A percentile compares a stretch with the other conserved stretches of the same genome.
Conservation (phyloP, 1,139 yeast species). For the Geotrichum europaeum region DNA sequence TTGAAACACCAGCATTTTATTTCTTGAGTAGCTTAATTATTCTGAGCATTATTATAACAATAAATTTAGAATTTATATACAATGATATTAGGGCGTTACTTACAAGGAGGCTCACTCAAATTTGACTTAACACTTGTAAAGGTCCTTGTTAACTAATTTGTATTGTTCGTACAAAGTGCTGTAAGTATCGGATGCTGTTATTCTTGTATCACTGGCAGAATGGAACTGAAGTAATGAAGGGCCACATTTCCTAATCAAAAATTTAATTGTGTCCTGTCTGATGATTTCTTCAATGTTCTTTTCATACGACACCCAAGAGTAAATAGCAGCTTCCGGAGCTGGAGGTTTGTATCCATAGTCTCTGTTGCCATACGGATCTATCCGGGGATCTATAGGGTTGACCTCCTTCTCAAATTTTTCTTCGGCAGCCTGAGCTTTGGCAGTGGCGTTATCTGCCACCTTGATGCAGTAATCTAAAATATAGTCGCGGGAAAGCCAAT, state of each 20-base stretch:
- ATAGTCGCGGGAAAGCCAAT: conserved; percentile 32
- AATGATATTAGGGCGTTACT: not conserved
- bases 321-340: conserved; percentile 25
- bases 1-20: too few species aligned
- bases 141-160: not conserved
- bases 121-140: not conserved
- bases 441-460: conserved; percentile 24
- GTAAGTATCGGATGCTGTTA: not conserved
- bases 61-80: not conserved
- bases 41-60: not conserved
- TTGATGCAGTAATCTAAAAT: conserved; percentile 29
- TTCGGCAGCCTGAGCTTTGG: not conserved
- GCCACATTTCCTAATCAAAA: conserved; percentile 30
- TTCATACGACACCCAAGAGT: conserved; percentile 30
- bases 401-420: not conserved
- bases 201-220: not conserved
- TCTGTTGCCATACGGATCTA: conserved; percentile 35
- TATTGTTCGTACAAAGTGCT: not conserved
- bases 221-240: conserved; percentile 18
- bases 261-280: conserved; percentile 27
- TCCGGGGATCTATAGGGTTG: conserved; percentile 29
- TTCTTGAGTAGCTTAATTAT: too few species aligned
- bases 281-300: conserved; percentile 31
- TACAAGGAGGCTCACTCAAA: not conserved
- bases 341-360: conserved; percentile 20